Evolutionary conservation across 2,329 filamentous ascomycete species (phyloP).

Genomic region (Microsporum canis): DNA sequence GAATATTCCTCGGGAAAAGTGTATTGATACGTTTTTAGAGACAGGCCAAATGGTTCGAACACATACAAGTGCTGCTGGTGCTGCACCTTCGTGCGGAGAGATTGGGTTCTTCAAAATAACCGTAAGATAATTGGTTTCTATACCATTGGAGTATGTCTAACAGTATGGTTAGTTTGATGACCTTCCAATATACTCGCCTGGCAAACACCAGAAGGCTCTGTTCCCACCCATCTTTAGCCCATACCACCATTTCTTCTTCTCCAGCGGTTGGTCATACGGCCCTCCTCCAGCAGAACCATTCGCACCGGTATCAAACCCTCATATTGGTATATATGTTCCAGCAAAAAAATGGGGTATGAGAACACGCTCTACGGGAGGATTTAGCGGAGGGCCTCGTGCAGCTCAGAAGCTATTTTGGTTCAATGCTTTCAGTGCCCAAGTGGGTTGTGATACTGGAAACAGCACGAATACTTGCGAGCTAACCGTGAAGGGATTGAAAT

Average conservation of each 20-base stretch:
- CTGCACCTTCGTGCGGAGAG: conserved; percentile 12
- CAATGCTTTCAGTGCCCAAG: conserved; percentile 36
- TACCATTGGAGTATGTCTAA: not conserved
- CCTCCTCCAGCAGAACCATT: conserved; percentile 37
- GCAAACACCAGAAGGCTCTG: conserved; percentile 20
- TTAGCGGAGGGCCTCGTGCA: conserved; percentile 37
- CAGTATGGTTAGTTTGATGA: conserved; percentile 19
- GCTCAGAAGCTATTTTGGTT: conserved; percentile 40
- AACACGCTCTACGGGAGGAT: conserved; percentile 32
- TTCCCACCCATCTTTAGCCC: conserved; percentile 37
- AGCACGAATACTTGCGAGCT: conserved; percentile 28
- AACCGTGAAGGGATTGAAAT: conserved; percentile 38
- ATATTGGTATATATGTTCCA: conserved; percentile 39
- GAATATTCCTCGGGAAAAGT: not conserved
- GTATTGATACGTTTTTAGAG: not conserved
- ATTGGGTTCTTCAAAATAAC: conserved; percentile 14
- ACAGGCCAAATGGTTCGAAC: not conserved
- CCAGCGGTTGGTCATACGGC: conserved; percentile 40
- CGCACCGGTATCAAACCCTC: conserved; percentile 35
- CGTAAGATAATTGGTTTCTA: conserved; percentile 3
- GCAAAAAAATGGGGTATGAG: conserved; percentile 17
- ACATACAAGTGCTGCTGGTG: not conserved
- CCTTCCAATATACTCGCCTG: conserved; percentile 16
- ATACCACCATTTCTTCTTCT: conserved; percentile 43
- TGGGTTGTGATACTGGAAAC: conserved; percentile 38